phyloP scores from a whole-genome alignment of 306 rosid species.

The Cucumis melo region DNA sequence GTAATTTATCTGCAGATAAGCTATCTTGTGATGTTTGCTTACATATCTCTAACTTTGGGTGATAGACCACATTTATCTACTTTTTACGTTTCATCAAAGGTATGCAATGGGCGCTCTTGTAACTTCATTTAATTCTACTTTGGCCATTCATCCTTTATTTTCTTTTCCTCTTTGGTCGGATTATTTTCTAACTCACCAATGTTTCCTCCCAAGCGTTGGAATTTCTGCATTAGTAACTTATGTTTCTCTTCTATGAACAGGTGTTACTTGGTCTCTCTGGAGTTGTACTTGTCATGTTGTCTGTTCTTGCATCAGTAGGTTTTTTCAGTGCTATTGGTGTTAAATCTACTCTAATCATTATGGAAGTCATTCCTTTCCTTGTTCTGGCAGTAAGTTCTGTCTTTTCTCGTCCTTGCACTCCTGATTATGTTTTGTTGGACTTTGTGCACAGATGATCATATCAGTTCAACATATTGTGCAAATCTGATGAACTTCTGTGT shows the following conservation, averaged over 20 bases:
- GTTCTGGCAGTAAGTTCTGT: constrained; percentile 83
- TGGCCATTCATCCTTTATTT: not conserved
- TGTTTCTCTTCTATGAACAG: constrained; percentile 28
- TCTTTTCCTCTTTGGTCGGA: not conserved
- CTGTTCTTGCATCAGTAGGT: constrained; percentile 93
- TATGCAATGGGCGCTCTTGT: constrained; percentile 17
- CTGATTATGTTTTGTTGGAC: not conserved
- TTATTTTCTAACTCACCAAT: not conserved
- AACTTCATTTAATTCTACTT: not conserved
- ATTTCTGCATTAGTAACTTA: constrained; percentile 7
- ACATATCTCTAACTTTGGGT: constrained; percentile 92
- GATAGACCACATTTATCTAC: constrained; percentile 53
- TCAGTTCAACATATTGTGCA: not conserved
- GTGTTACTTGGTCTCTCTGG: constrained; percentile 92
- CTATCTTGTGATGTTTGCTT: constrained; percentile 96
- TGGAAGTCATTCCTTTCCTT: constrained; percentile 99
- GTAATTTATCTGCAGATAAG: constrained; percentile 62
- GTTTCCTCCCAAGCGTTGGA: not conserved
- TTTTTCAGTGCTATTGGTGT: constrained; percentile 84
- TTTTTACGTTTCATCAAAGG: constrained; percentile 91
- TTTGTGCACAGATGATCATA: not conserved
- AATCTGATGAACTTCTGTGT: not conserved
- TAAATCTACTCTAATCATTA: constrained; percentile 85
- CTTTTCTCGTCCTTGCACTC: not conserved
- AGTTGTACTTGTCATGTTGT: constrained; percentile 83